Evolutionary conservation across 768 basidiomycete species (phyloP).

Genomic region (Leccinellum luteum): DNA sequence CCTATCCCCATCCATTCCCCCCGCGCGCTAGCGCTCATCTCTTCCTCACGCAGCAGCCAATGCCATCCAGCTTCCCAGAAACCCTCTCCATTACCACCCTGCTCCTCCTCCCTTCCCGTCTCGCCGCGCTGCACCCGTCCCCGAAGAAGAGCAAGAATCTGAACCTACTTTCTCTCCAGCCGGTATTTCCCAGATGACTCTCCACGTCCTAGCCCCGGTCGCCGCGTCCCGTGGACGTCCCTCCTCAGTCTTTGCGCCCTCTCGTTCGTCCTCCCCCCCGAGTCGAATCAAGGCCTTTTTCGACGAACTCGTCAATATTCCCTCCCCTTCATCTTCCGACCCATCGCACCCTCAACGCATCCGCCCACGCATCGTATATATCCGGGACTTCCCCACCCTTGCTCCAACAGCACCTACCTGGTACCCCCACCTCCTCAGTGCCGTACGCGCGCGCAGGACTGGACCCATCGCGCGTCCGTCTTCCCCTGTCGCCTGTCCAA

Average conservation of each 20-base stretch:
- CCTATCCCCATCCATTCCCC: background rate
- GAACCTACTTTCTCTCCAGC: constrained; percentile 42
- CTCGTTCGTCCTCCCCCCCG: constrained; percentile 45
- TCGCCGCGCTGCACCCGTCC: constrained; percentile 22
- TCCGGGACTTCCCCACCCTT: constrained; percentile 79
- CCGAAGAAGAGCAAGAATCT: constrained; percentile 47
- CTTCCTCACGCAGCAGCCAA: constrained; percentile 54
- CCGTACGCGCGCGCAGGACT: constrained; percentile 73
- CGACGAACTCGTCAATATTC: constrained; percentile 70
- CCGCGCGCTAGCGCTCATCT: constrained; percentile 12
- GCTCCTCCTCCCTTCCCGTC: constrained; percentile 28
- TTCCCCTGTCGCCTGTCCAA: constrained; percentile 64
- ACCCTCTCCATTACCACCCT: constrained; percentile 69
- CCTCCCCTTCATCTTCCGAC: constrained; percentile 32
- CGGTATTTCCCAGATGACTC: constrained; percentile 41
- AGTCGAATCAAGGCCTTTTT: constrained; percentile 71
- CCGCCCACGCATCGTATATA: constrained; percentile 74
- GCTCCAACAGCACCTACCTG: constrained; percentile 69
- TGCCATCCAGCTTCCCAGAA: constrained; percentile 62
- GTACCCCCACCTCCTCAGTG: constrained; percentile 77
- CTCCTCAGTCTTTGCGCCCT: constrained; percentile 34
- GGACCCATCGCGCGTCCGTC: constrained; percentile 59
- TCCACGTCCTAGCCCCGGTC: constrained; percentile 42
- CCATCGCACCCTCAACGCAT: constrained; percentile 21
- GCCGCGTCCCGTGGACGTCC: constrained; percentile 34